A percentile compares a stretch with the other conserved stretches of the same genome.
Evolutionary conservation across 768 basidiomycete genomes (phyloP).

Genomic region (Boletus rubescentipes): DNA sequence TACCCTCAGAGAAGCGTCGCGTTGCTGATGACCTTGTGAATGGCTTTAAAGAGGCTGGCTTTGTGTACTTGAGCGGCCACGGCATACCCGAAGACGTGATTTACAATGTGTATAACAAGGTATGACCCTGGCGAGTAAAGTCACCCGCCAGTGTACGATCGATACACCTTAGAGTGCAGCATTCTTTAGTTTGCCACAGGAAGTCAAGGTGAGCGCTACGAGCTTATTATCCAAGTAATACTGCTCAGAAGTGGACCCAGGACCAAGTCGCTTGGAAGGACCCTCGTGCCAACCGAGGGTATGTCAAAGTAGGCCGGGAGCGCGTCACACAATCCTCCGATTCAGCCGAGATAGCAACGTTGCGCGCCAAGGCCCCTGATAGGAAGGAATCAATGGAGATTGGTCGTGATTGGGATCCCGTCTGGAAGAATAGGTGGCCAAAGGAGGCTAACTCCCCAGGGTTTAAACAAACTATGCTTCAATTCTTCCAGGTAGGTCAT

Average conservation of each 20-base stretch:
- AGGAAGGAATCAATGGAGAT: conserved; percentile 89
- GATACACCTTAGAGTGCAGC: conserved; percentile 57
- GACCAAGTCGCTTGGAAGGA: conserved; percentile 76
- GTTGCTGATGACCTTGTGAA: conserved; percentile 67
- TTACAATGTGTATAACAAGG: conserved; percentile 64
- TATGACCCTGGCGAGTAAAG: conserved; percentile 26
- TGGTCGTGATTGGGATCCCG: conserved; percentile 76
- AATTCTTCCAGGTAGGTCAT: conserved; percentile 63
- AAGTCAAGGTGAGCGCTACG: conserved; percentile 49
- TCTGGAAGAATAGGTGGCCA: conserved; percentile 83
- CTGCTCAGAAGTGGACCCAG: conserved; percentile 34
- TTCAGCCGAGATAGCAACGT: conserved; percentile 65
- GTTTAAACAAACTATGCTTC: conserved; percentile 72
- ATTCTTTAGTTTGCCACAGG: conserved; percentile 67
- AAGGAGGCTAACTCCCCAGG: conserved; percentile 55
- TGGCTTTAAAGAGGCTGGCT: conserved; percentile 79
- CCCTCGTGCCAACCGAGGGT: conserved; percentile 83
- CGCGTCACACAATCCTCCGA: conserved; percentile 75
- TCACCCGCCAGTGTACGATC: neutral
- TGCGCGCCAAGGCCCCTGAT: conserved; percentile 77
- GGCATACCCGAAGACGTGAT: conserved; percentile 62
- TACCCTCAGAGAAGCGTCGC: conserved; percentile 52
- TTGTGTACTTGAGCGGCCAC: conserved; percentile 75
- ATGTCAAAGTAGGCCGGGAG: conserved; percentile 78
- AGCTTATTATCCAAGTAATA: neutral